A percentile compares a stretch with the other conserved stretches of the same genome.
These are phyloP conservation scores for Saccharum officinarum DNA, from an alignment of 176 grass and related monocot species.

Conservation along the genomic window DNA sequence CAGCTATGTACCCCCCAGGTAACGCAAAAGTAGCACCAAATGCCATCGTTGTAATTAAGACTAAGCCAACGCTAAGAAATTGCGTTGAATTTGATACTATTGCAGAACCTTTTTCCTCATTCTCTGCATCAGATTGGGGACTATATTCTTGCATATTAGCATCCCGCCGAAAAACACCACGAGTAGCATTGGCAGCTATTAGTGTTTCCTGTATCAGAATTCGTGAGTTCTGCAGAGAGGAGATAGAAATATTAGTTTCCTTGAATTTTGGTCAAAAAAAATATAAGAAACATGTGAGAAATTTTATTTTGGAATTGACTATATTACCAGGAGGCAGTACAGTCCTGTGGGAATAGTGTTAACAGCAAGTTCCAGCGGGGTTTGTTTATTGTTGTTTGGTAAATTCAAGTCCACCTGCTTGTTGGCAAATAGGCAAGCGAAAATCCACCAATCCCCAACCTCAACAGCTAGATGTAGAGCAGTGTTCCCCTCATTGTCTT, in stretches of 20 bases:
- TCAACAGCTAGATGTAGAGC: slow-evolving; percentile 24
- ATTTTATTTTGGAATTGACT: neutral
- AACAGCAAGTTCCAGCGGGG: neutral
- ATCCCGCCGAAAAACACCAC: neutral
- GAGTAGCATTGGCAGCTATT: neutral
- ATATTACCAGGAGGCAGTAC: slow-evolving; percentile 21
- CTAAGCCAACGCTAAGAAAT: slow-evolving; percentile 19
- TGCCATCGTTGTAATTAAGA: slow-evolving; percentile 35
- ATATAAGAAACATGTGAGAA: neutral
- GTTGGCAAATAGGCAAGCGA: slow-evolving; percentile 7
- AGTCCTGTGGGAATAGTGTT: slow-evolving; percentile 9
- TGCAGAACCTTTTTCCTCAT: neutral
- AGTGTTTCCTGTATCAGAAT: slow-evolving; percentile 37
- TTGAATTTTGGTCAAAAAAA: neutral
- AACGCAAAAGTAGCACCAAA: slow-evolving; percentile 32
- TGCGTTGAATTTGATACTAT: slow-evolving; percentile 25
- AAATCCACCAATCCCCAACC: slow-evolving; percentile 24
- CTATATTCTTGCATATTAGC: neutral
- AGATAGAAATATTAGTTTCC: neutral
- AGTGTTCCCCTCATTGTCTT: slow-evolving; percentile 37
- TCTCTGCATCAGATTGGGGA: neutral
- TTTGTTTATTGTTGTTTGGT: neutral
- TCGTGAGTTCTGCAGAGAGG: neutral
- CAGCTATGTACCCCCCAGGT: slow-evolving; percentile 24
- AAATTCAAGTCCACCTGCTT: slow-evolving; percentile 23